Conservation (phyloP, 2,329 filamentous ascomycete species). For the Dothiorella sarmentorum region DNA sequence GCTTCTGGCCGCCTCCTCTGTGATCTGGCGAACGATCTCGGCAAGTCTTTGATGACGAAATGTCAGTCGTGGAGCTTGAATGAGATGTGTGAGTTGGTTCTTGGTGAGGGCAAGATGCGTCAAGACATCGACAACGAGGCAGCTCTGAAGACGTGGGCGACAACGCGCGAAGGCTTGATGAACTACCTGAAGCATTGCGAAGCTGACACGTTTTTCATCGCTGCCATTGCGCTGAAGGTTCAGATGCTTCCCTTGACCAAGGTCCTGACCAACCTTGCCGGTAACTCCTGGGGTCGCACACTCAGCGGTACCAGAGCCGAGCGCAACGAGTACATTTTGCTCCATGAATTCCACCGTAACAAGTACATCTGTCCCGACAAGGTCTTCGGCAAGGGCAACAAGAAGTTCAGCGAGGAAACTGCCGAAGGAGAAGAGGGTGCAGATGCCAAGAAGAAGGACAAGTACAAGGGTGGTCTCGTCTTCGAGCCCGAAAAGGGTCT, state of each 20-base stretch:
- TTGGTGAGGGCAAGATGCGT: slow-evolving; percentile 67
- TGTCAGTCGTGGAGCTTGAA: slow-evolving; percentile 98
- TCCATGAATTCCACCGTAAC: slow-evolving; percentile 93
- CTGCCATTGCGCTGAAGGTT: slow-evolving; percentile 80
- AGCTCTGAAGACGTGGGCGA: slow-evolving; percentile 82
- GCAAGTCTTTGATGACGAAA: slow-evolving; percentile 94
- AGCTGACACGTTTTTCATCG: slow-evolving; percentile 92
- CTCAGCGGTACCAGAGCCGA: slow-evolving; percentile 93
- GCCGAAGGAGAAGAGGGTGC: slow-evolving; percentile 65
- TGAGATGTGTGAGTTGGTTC: slow-evolving; percentile 93
- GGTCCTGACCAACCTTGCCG: slow-evolving; percentile 90
- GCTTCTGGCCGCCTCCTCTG: slow-evolving; percentile 87
- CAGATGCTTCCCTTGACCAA: slow-evolving; percentile 94
- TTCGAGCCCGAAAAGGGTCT: slow-evolving; percentile 97
- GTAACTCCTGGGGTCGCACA: slow-evolving; percentile 97
- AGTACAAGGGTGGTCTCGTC: slow-evolving; percentile 96
- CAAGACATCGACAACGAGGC: slow-evolving; percentile 85
- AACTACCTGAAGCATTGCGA: slow-evolving; percentile 94
- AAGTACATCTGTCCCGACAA: slow-evolving; percentile 99
- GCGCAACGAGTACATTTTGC: slow-evolving; percentile 97
- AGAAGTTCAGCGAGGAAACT: slow-evolving; percentile 67
- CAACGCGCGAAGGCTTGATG: slow-evolving; percentile 78
- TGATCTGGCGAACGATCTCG: slow-evolving; percentile 92
- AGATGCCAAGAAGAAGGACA: slow-evolving; percentile 95
- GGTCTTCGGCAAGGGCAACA: slow-evolving; percentile 71